phyloP scores from a whole-genome alignment of 2,329 filamentous ascomycete species.

The Laburnicola sp. region DNA sequence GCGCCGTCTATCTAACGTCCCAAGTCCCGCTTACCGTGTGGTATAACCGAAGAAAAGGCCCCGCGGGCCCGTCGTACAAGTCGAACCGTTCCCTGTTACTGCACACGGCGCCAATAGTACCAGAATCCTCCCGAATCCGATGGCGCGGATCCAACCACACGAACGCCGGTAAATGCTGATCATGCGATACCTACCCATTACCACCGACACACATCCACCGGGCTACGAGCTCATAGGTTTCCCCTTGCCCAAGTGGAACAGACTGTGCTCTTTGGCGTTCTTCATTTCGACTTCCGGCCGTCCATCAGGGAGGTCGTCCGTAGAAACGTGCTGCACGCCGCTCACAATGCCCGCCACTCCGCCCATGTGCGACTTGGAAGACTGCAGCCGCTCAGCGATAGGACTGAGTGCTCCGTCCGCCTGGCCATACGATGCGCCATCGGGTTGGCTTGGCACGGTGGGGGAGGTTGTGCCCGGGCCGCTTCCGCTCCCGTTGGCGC shows the following conservation, averaged over 20 bases:
- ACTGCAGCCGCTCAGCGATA: conserved; percentile 9
- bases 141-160: background rate
- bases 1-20: background rate
- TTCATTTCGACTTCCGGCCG: conserved; percentile 46
- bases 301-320: conserved; percentile 49
- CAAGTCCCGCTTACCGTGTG: background rate
- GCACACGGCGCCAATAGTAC: conserved; percentile 4
- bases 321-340: conserved; percentile 41
- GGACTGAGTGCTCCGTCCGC: conserved; percentile 5
- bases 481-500: conserved; percentile 21
- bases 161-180: background rate
- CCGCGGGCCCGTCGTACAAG: conserved; percentile 10
- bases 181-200: background rate
- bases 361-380: conserved; percentile 27
- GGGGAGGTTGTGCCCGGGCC: conserved; percentile 19
- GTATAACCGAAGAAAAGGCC: conserved; percentile 8
- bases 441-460: conserved; percentile 21
- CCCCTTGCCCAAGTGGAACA: conserved; percentile 35
- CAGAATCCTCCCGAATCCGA: background rate
- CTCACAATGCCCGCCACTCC: conserved; percentile 26
- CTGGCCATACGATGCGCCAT: conserved; percentile 15
- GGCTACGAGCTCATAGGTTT: conserved; percentile 20
- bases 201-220: background rate
- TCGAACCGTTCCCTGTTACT: conserved; percentile 7
- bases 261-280: conserved; percentile 36